These are phyloP conservation scores for Atractiella rhizophila DNA, from an alignment of 768 basidiomycete genomes.

Conservation along the genomic window DNA sequence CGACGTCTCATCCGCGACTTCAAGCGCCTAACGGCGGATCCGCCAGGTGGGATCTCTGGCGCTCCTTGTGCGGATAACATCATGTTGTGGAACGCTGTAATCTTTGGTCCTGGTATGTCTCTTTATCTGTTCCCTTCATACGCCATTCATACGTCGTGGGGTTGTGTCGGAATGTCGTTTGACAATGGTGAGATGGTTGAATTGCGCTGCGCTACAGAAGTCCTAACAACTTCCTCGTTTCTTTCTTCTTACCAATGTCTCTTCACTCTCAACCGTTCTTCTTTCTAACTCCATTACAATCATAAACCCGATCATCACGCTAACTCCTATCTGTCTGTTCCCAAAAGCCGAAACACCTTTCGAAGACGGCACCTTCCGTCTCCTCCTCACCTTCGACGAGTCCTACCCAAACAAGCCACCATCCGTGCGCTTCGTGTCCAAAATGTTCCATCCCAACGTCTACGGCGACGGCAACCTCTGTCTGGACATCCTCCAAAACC, in stretches of 20 bases:
- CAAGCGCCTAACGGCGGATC: slow-evolving; percentile 78
- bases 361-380: slow-evolving; percentile 96
- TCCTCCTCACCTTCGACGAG: slow-evolving; percentile 83
- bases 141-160: background rate
- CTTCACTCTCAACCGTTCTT: background rate
- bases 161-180: background rate
- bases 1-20: slow-evolving; percentile 94
- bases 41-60: slow-evolving; percentile 84
- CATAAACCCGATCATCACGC: too few species aligned
- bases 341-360: slow-evolving; percentile 89
- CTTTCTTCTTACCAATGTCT: background rate
- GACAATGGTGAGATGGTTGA: background rate
- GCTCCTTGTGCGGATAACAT: slow-evolving; percentile 96
- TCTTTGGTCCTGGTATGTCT: slow-evolving; percentile 77
- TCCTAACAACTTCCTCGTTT: background rate
- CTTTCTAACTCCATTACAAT: background rate
- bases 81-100: slow-evolving; percentile 99
- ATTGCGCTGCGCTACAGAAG: background rate
- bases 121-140: background rate
- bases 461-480: slow-evolving; percentile 97
- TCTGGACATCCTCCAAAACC: slow-evolving; percentile 90
- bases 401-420: slow-evolving; percentile 98
- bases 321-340: background rate
- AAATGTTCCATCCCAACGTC: slow-evolving; percentile 97
- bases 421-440: slow-evolving; percentile 72